Conservation (phyloP, 306 rosid genomes). For the Datisca glomerata region DNA sequence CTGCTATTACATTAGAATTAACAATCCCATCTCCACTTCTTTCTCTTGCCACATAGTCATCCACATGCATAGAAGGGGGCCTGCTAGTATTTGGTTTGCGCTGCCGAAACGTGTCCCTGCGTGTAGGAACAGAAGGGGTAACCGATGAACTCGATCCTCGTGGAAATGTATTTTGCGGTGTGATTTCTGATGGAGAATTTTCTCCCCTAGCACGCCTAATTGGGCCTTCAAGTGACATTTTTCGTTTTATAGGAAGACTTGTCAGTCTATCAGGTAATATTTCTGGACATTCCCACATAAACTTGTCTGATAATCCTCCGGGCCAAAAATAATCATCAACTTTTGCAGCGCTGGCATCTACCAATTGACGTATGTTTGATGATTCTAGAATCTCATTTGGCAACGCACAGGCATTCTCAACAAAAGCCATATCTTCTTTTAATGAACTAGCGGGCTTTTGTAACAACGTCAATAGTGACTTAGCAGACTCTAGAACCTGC, state of each 20-base stretch:
- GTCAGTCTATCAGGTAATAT: slow-evolving; percentile 74
- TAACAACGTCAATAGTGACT: slow-evolving; percentile 50
- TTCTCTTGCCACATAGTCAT: slow-evolving; percentile 95
- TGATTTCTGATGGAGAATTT: slow-evolving; percentile 43
- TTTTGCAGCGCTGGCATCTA: slow-evolving; percentile 41
- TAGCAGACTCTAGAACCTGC: slow-evolving; percentile 54
- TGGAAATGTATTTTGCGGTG: slow-evolving; percentile 50
- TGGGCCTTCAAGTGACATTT: slow-evolving; percentile 45
- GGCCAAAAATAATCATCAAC: slow-evolving; percentile 43
- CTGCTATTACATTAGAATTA: slow-evolving; percentile 65
- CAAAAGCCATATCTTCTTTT: slow-evolving; percentile 23
- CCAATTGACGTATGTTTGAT: slow-evolving; percentile 34
- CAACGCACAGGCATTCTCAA: slow-evolving; percentile 23
- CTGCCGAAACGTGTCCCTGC: slow-evolving; percentile 91
- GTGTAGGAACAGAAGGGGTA: slow-evolving; percentile 74
- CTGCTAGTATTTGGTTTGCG: slow-evolving; percentile 99
- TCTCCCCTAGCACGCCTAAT: slow-evolving; percentile 86
- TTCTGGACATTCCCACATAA: slow-evolving; percentile 95
- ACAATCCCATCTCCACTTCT: slow-evolving; percentile 68
- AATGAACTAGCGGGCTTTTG: slow-evolving; percentile 45
- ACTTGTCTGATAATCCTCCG: slow-evolving; percentile 65
- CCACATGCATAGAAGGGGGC: slow-evolving; percentile 99
- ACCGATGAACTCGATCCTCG: slow-evolving; percentile 50
- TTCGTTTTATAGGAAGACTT: slow-evolving; percentile 49
- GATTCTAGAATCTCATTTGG: slow-evolving; percentile 33